phyloP scores from a whole-genome alignment of 179 eudicot species.

The Patellifolia procumbens region DNA sequence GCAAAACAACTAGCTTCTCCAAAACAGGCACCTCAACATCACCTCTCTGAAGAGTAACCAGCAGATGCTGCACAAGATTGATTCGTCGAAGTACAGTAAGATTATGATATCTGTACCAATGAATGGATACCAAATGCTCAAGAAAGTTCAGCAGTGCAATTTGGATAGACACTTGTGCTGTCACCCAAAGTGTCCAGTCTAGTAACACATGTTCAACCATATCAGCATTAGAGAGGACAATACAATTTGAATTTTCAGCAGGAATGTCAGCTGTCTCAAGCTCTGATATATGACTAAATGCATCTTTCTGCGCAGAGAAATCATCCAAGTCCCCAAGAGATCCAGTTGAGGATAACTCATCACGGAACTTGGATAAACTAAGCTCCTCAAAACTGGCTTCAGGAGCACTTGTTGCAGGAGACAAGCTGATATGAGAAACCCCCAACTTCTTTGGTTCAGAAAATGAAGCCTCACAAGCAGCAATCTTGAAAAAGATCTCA shows the following conservation, averaged over 20 bases:
- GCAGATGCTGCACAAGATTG: constrained; percentile 89
- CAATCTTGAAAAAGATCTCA: constrained; percentile 95
- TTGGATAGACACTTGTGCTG: constrained; percentile 87
- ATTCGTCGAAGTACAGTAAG: constrained; percentile 92
- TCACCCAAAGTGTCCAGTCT: constrained; percentile 99
- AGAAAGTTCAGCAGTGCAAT: constrained; percentile 91
- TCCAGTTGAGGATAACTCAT: constrained; percentile 82
- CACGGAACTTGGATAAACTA: constrained; percentile 76
- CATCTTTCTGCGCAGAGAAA: constrained; percentile 76
- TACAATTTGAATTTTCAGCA: constrained; percentile 88
- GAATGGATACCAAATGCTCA: constrained; percentile 93
- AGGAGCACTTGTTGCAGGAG: constrained; percentile 49
- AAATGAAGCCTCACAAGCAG: constrained; percentile 99
- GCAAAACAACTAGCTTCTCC: constrained; percentile 90
- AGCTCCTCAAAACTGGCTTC: constrained; percentile 74
- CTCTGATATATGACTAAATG: constrained; percentile 87
- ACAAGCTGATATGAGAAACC: constrained; percentile 37
- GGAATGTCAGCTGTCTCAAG: constrained; percentile 72
- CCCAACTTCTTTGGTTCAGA: constrained; percentile 76
- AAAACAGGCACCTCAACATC: constrained; percentile 97
- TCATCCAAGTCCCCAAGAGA: constrained; percentile 96
- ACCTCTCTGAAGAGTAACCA: constrained; percentile 94
- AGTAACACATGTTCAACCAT: constrained; percentile 98
- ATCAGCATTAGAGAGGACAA: constrained; percentile 92
- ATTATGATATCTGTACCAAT: constrained; percentile 95